These are phyloP conservation scores for Atalantia buxifolia DNA, from an alignment of 345 rosid species.

Conservation along the genomic window DNA sequence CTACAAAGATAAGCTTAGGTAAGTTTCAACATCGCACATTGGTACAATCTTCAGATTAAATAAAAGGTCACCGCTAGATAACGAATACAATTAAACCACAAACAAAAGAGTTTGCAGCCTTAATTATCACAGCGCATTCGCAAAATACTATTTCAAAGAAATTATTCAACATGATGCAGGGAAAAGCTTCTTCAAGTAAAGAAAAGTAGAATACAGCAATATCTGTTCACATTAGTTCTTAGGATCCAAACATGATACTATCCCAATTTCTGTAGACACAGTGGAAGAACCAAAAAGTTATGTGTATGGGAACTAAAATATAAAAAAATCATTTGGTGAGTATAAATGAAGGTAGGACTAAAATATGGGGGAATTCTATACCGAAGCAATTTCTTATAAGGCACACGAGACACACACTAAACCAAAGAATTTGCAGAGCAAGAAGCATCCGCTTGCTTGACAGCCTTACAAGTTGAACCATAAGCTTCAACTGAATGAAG, in stretches of 20 bases:
- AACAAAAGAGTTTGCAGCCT: background rate
- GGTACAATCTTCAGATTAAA: background rate
- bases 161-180: background rate
- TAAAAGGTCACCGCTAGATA: background rate
- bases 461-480: constrained; percentile 1
- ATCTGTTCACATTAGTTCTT: background rate
- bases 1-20: background rate
- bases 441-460: background rate
- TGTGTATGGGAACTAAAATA: background rate
- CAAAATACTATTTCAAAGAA: background rate
- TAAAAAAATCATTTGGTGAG: background rate
- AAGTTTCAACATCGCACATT: background rate
- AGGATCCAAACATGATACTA: background rate
- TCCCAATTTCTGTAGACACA: background rate
- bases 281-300: background rate
- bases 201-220: background rate
- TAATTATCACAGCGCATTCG: background rate
- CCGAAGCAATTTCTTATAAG: background rate
- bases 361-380: background rate
- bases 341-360: background rate
- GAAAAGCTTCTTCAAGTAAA: background rate
- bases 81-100: background rate
- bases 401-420: background rate
- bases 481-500: constrained; percentile 1
- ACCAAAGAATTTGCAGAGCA: background rate